These are phyloP conservation scores for Brassica balearica DNA, from an alignment of 441 rosid genomes.

Conservation along the genomic window DNA sequence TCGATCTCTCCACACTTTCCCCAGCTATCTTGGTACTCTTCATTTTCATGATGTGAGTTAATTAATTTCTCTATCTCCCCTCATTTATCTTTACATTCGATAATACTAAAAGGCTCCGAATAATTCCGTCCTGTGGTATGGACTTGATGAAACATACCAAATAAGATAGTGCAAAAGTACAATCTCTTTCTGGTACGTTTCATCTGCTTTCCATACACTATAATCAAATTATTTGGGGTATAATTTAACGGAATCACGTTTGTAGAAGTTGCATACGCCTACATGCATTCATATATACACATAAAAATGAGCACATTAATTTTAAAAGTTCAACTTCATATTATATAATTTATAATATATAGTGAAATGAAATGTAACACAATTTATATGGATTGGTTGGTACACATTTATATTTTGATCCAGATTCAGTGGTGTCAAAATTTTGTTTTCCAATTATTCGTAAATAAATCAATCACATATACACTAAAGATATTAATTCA, in stretches of 20 bases:
- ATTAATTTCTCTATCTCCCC: constrained; percentile 37
- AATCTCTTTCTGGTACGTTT: neutral
- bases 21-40: constrained; percentile 4
- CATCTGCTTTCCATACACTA: neutral
- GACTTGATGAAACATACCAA: constrained; percentile 3
- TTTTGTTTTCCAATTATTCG: neutral
- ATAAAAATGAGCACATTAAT: neutral
- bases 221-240: neutral
- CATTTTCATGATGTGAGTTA: neutral
- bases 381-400: neutral
- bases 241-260: constrained; percentile 4
- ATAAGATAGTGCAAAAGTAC: constrained; percentile 13
- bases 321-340: neutral
- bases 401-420: neutral
- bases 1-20: neutral
- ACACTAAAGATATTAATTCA: neutral
- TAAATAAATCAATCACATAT: neutral
- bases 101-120: constrained; percentile 51
- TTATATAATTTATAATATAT: neutral
- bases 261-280: constrained; percentile 4
- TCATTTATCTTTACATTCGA: constrained; percentile 44
- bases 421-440: neutral
- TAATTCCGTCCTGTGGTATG: constrained; percentile 14
- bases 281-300: constrained; percentile 1
- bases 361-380: neutral